Conservation (phyloP, 208 protist species). For the Leishmania tropica region DNA sequence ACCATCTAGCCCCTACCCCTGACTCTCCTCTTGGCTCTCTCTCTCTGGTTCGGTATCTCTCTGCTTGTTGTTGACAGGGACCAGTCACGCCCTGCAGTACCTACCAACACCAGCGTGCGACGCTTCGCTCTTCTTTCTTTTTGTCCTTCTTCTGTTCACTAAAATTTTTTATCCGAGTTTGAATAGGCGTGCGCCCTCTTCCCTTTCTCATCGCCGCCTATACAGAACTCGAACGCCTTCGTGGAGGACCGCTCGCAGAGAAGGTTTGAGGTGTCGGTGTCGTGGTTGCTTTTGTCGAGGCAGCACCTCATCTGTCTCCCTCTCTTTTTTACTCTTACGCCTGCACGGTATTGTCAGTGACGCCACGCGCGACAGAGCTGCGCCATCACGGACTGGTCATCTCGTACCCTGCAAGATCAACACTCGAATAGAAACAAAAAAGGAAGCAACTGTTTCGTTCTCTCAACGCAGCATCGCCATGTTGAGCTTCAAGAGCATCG, state of each 20-base stretch:
- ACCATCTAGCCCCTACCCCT: not conserved
- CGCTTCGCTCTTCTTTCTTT: constrained; percentile 10
- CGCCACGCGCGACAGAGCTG: not conserved
- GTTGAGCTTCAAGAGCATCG: constrained; percentile 64
- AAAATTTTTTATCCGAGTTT: not conserved
- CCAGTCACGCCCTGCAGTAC: not conserved
- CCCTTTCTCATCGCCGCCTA: not conserved
- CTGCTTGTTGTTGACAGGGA: not conserved
- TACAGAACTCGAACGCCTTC: not conserved
- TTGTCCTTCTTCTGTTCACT: not conserved
- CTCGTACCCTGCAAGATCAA: not conserved
- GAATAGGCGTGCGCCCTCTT: not conserved
- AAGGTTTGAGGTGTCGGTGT: not conserved
- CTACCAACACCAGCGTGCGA: not conserved
- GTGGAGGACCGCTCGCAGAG: not conserved
- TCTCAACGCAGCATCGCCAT: constrained; percentile 17
- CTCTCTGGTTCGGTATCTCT: not conserved
- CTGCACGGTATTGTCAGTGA: not conserved
- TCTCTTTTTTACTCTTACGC: not conserved
- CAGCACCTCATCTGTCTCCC: not conserved
- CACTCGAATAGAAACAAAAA: not conserved
- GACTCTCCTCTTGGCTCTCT: constrained; percentile 10
- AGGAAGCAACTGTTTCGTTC: not conserved
- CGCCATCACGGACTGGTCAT: not conserved
- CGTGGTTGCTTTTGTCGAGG: not conserved